Conservation (phyloP, 331 rosid genomes). For the Quercus lobata region DNA sequence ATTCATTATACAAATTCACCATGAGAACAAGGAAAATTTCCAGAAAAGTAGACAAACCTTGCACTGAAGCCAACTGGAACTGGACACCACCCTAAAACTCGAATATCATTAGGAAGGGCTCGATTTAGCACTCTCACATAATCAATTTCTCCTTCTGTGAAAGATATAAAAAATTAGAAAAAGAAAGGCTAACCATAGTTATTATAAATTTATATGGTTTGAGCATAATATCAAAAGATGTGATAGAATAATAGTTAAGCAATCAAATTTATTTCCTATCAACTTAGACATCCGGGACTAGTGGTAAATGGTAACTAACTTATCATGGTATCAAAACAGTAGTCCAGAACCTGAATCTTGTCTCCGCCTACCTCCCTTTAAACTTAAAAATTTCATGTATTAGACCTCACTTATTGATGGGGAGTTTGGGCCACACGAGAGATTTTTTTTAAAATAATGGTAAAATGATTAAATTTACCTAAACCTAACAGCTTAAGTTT, state of each 20-base stretch:
- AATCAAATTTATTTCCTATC: too few species aligned
- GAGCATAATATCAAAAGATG: neutral
- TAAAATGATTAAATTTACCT: too few species aligned
- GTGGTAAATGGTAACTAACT: neutral
- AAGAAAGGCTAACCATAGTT: neutral
- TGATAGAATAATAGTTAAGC: too few species aligned
- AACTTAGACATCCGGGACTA: neutral
- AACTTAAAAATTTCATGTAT: too few species aligned
- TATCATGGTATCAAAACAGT: too few species aligned
- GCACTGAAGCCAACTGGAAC: slow-evolving; percentile 85
- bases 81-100: slow-evolving; percentile 86
- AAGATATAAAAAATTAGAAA: slow-evolving; percentile 13
- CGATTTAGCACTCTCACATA: slow-evolving; percentile 89
- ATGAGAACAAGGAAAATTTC: slow-evolving; percentile 10
- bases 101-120: slow-evolving; percentile 80
- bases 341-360: too few species aligned
- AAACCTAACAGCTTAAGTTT: too few species aligned
- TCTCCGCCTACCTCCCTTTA: too few species aligned
- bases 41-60: slow-evolving; percentile 54
- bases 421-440: too few species aligned
- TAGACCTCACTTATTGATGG: too few species aligned
- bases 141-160: slow-evolving; percentile 75
- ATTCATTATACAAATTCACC: slow-evolving; percentile 2
- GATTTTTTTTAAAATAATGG: too few species aligned
- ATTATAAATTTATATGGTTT: neutral